A percentile compares a stretch with the other conserved stretches of the same genome.
These are phyloP conservation scores for Hypericum androsaemum DNA, from an alignment of 345 rosid species.

Conservation along the genomic window DNA sequence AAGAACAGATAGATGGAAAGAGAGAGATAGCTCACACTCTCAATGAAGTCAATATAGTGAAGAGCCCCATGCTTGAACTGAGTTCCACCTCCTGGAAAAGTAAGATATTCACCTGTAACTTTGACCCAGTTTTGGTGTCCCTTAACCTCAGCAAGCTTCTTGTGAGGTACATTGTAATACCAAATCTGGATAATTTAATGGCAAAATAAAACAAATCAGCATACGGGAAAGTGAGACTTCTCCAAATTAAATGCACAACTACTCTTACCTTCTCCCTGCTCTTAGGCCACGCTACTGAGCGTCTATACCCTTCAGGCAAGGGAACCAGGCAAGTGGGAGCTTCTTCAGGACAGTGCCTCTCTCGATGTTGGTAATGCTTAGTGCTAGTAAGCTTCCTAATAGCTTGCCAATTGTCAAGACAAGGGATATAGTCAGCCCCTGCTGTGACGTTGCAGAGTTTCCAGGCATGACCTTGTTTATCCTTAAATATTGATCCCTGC, in stretches of 20 bases:
- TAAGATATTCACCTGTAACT: conserved; percentile 4
- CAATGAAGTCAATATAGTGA: conserved; percentile 2
- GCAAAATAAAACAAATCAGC: background rate
- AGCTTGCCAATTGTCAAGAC: conserved; percentile 3
- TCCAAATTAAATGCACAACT: background rate
- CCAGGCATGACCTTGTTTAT: conserved; percentile 6
- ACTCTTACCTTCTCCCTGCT: conserved; percentile 10
- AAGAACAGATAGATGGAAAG: background rate
- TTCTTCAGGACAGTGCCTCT: conserved; percentile 9
- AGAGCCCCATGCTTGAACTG: conserved; percentile 4
- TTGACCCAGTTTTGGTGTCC: conserved; percentile 4
- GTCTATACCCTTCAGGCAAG: conserved; percentile 4
- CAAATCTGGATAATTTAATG: background rate
- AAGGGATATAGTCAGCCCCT: conserved; percentile 2
- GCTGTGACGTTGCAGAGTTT: conserved; percentile 6
- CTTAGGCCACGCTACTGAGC: conserved; percentile 3
- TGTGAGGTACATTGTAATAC: conserved; percentile 4
- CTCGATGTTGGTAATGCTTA: conserved; percentile 9
- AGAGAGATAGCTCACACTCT: background rate
- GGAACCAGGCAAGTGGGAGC: conserved; percentile 6
- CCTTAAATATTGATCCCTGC: background rate
- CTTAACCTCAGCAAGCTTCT: conserved; percentile 1
- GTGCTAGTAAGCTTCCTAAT: conserved; percentile 5
- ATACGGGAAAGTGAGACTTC: background rate
- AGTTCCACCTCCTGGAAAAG: conserved; percentile 4